Conservation (phyloP, 306 rosid species). For the Canavalia ensiformis region DNA sequence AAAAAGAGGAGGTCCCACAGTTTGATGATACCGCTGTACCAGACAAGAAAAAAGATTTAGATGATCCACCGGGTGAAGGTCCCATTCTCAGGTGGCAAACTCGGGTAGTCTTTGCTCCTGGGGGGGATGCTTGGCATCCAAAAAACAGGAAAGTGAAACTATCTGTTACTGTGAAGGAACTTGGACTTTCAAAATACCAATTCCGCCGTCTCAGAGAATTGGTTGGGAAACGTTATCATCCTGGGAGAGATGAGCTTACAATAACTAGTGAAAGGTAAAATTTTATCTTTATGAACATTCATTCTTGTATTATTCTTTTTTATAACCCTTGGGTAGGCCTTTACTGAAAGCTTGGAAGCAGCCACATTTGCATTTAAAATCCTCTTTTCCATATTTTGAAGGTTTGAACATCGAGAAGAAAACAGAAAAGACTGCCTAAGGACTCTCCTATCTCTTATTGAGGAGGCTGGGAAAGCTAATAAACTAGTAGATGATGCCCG, state of each 20-base stretch:
- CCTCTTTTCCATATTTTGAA: conserved; percentile 50
- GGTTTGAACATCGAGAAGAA: conserved; percentile 96
- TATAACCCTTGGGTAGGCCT: neutral
- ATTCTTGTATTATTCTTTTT: conserved; percentile 23
- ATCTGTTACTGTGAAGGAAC: conserved; percentile 91
- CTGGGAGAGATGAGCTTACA: conserved; percentile 91
- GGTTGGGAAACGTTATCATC: conserved; percentile 95
- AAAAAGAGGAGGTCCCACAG: conserved; percentile 64
- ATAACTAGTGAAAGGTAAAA: conserved; percentile 91
- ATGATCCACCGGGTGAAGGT: conserved; percentile 93
- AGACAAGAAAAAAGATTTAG: conserved; percentile 72
- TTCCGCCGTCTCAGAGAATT: conserved; percentile 84
- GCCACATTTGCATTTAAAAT: conserved; percentile 19
- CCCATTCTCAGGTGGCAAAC: conserved; percentile 94
- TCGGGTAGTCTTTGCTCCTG: conserved; percentile 91
- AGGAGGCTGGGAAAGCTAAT: conserved; percentile 96
- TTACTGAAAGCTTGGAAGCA: conserved; percentile 33
- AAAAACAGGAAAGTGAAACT: conserved; percentile 92
- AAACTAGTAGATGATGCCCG: conserved; percentile 81
- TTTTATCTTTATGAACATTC: neutral
- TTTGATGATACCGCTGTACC: conserved; percentile 58
- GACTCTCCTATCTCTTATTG: conserved; percentile 86
- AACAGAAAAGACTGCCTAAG: conserved; percentile 95
- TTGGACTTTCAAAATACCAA: conserved; percentile 88
- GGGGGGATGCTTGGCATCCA: conserved; percentile 99